phyloP scores from a whole-genome alignment of 805 yeast genomes.

The Sungouiella blattae region DNA sequence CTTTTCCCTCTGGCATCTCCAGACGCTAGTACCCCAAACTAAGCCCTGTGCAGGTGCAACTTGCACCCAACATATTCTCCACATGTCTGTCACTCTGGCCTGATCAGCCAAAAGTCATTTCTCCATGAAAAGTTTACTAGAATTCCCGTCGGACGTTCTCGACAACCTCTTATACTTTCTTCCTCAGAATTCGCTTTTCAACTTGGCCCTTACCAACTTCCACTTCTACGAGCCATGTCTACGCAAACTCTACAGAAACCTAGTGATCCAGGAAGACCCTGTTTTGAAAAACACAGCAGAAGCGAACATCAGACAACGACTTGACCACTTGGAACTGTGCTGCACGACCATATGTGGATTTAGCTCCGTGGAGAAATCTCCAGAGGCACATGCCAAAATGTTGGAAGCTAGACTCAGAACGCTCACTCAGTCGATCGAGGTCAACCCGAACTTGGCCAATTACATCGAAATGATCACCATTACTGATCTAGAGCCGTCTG shows the following conservation, averaged over 20 bases:
- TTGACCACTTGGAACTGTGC: conserved; percentile 21
- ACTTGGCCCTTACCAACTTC: conserved; percentile 33
- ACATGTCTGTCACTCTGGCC: no score
- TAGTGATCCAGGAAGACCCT: conserved; percentile 21
- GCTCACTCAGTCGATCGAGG: conserved; percentile 32
- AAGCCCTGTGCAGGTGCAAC: background rate
- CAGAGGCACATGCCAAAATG: conserved; percentile 20
- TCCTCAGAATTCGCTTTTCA: conserved; percentile 30
- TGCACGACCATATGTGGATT: conserved; percentile 27
- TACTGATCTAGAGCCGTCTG: background rate
- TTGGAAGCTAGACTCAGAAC: conserved; percentile 38
- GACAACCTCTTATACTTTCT: conserved; percentile 16
- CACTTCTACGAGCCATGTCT: conserved; percentile 32
- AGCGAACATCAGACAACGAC: conserved; percentile 5
- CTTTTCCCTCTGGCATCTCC: no score
- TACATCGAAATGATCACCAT: conserved; percentile 6
- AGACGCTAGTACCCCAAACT: conserved; percentile 2
- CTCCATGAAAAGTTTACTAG: conserved; percentile 5
- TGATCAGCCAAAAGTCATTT: no score
- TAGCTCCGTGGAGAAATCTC: conserved; percentile 9
- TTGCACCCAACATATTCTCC: conserved; percentile 1
- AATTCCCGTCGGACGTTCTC: conserved; percentile 11
- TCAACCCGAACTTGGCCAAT: conserved; percentile 30
- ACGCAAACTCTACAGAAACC: conserved; percentile 23
- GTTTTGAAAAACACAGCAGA: conserved; percentile 8